These are phyloP conservation scores for Yamadazyma scolyti DNA, from an alignment of 805 yeast species.

Conservation along the genomic window DNA sequence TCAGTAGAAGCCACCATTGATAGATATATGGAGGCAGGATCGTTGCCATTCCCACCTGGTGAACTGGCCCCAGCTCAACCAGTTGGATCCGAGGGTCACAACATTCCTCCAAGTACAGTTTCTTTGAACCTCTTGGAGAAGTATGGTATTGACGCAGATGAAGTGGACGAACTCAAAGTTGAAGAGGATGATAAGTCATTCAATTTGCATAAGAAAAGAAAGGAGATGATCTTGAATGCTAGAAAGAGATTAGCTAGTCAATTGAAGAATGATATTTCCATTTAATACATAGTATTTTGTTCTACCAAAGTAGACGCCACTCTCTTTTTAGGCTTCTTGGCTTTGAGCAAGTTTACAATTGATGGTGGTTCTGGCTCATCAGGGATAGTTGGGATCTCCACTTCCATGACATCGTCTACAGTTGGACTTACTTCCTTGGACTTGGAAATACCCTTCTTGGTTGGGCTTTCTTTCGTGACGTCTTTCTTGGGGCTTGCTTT, in stretches of 20 bases:
- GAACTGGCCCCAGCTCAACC: conserved; percentile 13
- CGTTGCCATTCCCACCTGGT: conserved; percentile 56
- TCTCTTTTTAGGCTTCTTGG: conserved; percentile 16
- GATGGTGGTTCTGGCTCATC: not conserved
- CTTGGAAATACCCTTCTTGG: too few species aligned
- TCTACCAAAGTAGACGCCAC: conserved; percentile 15
- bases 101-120: conserved; percentile 23
- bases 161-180: conserved; percentile 24
- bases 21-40: conserved; percentile 57
- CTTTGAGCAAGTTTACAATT: not conserved
- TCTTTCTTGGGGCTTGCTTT: conserved; percentile 1
- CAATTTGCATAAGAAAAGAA: conserved; percentile 26
- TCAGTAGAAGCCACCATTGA: conserved; percentile 80
- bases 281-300: conserved; percentile 1
- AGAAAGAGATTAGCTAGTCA: conserved; percentile 45
- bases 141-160: conserved; percentile 35
- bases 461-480: too few species aligned
- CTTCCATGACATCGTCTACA: too few species aligned
- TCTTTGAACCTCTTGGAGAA: conserved; percentile 27
- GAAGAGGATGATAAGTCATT: conserved; percentile 10
- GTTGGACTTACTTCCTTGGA: too few species aligned
- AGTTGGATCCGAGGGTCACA: conserved; percentile 5
- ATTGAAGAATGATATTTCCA: conserved; percentile 24
- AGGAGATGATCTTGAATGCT: conserved; percentile 41
- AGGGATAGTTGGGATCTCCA: too few species aligned